Conservation (phyloP, 352 stramenopile genomes). For the Peronospora farinosa region DNA sequence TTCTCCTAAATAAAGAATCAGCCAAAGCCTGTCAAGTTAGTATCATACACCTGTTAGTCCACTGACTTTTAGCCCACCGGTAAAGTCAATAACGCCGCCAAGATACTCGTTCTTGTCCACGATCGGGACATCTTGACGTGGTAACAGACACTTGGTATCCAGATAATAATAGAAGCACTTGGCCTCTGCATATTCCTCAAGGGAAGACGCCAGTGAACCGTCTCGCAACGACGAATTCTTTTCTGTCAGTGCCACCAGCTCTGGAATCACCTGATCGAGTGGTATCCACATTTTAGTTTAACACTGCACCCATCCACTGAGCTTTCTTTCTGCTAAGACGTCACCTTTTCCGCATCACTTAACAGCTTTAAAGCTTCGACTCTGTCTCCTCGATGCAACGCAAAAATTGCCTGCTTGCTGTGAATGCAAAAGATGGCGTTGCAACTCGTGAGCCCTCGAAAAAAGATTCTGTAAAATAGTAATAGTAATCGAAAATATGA, state of each 20-base stretch:
- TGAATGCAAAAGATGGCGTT: background rate
- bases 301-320: slow-evolving; percentile 3
- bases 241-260: slow-evolving; percentile 78
- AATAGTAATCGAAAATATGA: background rate
- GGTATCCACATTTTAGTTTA: background rate
- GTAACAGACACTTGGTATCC: slow-evolving; percentile 42
- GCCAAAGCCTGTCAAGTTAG: background rate
- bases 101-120: slow-evolving; percentile 89
- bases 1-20: slow-evolving; percentile 46
- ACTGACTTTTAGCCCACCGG: slow-evolving; percentile 44
- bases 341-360: slow-evolving; percentile 46
- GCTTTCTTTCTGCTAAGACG: background rate
- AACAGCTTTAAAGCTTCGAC: slow-evolving; percentile 49
- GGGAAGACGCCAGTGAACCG: slow-evolving; percentile 69
- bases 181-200: slow-evolving; percentile 93
- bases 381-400: slow-evolving; percentile 84
- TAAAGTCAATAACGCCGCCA: slow-evolving; percentile 92
- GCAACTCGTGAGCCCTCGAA: too few relatives aligned
- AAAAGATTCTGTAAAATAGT: too few relatives aligned
- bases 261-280: slow-evolving; percentile 42
- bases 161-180: slow-evolving; percentile 89
- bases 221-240: slow-evolving; percentile 79
- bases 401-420: slow-evolving; percentile 93
- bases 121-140: slow-evolving; percentile 41
- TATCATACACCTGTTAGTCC: background rate